A percentile compares a stretch with the other conserved stretches of the same genome.
Evolutionary conservation across 1,139 yeast genomes (phyloP).

Genomic region (Meyerozyma carpophila): DNA sequence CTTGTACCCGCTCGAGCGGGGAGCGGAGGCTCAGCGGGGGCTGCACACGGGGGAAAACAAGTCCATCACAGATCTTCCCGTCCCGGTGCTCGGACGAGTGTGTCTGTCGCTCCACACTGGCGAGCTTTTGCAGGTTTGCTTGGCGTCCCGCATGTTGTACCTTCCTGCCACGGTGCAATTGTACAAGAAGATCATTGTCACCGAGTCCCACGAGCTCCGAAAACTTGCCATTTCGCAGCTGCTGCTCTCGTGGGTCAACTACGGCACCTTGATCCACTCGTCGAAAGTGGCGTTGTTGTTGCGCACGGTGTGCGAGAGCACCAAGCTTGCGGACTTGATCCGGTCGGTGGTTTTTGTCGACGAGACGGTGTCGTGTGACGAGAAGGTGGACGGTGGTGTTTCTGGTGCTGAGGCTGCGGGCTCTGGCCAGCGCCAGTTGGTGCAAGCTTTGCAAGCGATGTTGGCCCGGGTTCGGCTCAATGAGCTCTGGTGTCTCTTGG

Average conservation of each 20-base stretch:
- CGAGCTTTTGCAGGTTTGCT: conserved; percentile 14
- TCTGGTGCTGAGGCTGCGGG: no score
- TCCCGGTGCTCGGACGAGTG: conserved; percentile 7
- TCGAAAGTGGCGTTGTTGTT: conserved; percentile 8
- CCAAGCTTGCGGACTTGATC: conserved; percentile 10
- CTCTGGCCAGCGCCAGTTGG: background rate
- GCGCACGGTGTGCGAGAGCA: conserved; percentile 8
- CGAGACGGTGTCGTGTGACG: conserved; percentile 3
- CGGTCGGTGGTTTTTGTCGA: conserved; percentile 9
- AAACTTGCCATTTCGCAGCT: conserved; percentile 7
- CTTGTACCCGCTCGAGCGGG: background rate
- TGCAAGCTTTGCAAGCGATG: background rate
- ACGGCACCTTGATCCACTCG: conserved; percentile 14
- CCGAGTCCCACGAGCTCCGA: conserved; percentile 8
- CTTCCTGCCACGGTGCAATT: conserved; percentile 15
- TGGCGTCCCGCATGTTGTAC: conserved; percentile 12
- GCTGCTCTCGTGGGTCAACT: conserved; percentile 8
- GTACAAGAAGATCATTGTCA: conserved; percentile 14
- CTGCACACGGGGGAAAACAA: background rate
- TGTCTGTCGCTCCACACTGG: conserved; percentile 10
- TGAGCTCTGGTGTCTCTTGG: background rate
- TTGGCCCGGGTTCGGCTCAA: background rate
- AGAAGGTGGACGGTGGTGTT: no score
- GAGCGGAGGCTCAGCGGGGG: background rate
- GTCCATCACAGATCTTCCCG: conserved; percentile 3